Base-by-base conservation (phyloP, 2,329 filamentous ascomycete species). In the Hypocreales sp. region DNA sequence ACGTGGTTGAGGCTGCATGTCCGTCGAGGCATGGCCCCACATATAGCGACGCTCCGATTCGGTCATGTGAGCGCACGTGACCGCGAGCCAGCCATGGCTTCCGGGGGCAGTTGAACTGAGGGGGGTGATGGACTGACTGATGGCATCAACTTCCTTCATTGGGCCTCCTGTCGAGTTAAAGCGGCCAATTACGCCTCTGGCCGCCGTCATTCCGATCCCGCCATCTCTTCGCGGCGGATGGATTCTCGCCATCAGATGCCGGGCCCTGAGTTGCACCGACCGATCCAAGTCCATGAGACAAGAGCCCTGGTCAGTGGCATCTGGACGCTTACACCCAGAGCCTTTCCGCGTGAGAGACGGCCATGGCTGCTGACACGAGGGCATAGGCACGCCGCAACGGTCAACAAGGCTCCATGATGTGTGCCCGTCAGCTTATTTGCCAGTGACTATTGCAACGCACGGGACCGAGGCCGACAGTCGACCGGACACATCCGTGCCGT, bases 71-170 rank as follows among this genome's bases (percentile, higher is more conserved):
- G 14, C 7, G 24, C 37, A 44, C 41, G 41, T 44, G 41, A 44
- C 28, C 27, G 18, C 5, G 15, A 31, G 31, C 32, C 31, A 30
- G 26, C 23, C 28, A 29, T 36, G 37, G 32, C 26, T 32, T 31
- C 34, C 31, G 25, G 33, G 33, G 28, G 27, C n/a, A n/a, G n/a
- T n/a, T n/a, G n/a, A n/a, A n/a, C n/a, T 38, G 37, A 38, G 40
- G 40, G 38, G 38, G 37, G 24, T 26, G 27, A 40, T 39, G 34
- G 29, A 34, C 30, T 31, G 38, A 35, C 30, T 31, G 38, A 40
- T 31, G 31, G 31, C 35, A 35, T 35, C 34, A 35, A 32, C 37
- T 36, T 36, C 33, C 34, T 35, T 34, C 33, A 36, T 35, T 36
- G 35, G 36, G 33, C 38, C 31, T 36, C 35, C 30, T 34, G 35